Evolutionary conservation across 257 asterid species (phyloP).

Genomic region (Nicotiana paniculata): DNA sequence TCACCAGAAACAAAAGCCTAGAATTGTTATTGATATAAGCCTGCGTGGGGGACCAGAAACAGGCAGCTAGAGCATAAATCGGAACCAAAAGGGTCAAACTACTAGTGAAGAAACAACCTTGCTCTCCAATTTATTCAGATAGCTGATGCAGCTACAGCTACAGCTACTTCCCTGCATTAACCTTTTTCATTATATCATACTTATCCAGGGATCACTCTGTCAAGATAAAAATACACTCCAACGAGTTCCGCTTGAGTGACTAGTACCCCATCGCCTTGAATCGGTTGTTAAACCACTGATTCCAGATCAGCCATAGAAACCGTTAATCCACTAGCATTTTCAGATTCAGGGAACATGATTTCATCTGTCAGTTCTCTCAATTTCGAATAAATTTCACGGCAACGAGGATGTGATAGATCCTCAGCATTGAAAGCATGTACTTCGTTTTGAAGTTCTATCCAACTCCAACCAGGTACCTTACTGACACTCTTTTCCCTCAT

Average conservation of each 20-base stretch:
- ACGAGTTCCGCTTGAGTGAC: neutral
- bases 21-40: neutral
- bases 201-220: neutral
- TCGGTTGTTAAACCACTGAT: constrained; percentile 5
- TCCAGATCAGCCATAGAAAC: constrained; percentile 16
- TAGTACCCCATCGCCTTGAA: neutral
- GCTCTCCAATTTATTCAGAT: neutral
- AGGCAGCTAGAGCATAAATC: neutral
- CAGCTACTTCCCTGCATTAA: neutral
- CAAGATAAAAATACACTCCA: neutral
- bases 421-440: constrained; percentile 75
- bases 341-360: constrained; percentile 30
- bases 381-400: constrained; percentile 41
- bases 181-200: neutral
- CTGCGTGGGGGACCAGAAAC: neutral
- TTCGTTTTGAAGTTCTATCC: constrained; percentile 59
- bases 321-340: neutral
- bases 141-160: neutral
- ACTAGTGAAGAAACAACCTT: neutral
- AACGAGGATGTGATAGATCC: constrained; percentile 54
- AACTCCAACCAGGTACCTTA: constrained; percentile 91
- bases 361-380: constrained; percentile 34
- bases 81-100: neutral
- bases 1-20: neutral
- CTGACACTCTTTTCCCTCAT: constrained; percentile 64